These are phyloP conservation scores for Geoglossum glabrum DNA, from an alignment of 495 filamentous ascomycete species.

Conservation along the genomic window DNA sequence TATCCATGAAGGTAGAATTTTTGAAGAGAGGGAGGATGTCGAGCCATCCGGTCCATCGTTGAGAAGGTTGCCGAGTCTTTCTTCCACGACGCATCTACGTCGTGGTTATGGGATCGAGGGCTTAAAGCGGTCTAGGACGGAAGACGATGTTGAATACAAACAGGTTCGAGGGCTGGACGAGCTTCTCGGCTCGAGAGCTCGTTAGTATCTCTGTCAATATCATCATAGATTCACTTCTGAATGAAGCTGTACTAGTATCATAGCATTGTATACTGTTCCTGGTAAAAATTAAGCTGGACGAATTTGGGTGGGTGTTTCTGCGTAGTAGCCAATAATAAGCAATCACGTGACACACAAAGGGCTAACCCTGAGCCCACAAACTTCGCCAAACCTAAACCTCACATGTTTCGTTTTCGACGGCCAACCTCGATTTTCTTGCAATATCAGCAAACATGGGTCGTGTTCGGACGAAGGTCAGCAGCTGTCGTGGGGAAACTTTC, in stretches of 20 bases:
- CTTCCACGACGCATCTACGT: neutral
- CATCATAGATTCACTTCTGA: neutral
- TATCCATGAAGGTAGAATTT: constrained; percentile 21
- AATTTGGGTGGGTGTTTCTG: neutral
- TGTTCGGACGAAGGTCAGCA: constrained; percentile 58
- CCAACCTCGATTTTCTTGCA: neutral
- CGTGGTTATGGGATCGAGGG: neutral
- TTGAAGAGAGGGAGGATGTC: constrained; percentile 12
- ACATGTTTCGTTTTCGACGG: neutral
- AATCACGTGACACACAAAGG: neutral
- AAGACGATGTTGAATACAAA: neutral
- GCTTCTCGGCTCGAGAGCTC: neutral
- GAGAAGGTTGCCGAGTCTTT: constrained; percentile 6
- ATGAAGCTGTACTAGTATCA: neutral
- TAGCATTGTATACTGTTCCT: neutral
- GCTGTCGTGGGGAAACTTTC: neutral
- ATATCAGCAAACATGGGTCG: constrained; percentile 78
- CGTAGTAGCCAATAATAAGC: neutral
- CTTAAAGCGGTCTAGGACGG: neutral
- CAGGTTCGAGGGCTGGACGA: neutral
- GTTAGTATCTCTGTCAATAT: neutral
- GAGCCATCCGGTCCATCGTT: constrained; percentile 11
- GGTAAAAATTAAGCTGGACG: neutral
- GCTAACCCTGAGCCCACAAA: constrained; percentile 1
- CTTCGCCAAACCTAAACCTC: neutral